These are phyloP conservation scores for Pachyrhizus erosus DNA, from an alignment of 306 rosid species.

Conservation along the genomic window DNA sequence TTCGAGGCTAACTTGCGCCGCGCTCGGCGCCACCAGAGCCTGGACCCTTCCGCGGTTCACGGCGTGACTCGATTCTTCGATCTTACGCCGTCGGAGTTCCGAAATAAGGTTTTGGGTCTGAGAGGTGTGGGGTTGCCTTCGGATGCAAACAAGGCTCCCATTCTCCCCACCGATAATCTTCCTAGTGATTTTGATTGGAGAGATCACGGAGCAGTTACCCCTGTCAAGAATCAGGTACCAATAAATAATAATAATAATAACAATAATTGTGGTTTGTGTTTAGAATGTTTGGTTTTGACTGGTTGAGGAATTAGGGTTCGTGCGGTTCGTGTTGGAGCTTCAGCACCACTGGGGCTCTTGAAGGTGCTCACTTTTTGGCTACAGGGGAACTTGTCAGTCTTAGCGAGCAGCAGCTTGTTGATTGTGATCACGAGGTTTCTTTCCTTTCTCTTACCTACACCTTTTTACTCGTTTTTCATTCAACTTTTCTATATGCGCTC, in stretches of 20 bases:
- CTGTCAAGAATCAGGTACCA: conserved; percentile 85
- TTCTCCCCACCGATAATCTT: conserved; percentile 80
- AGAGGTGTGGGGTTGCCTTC: conserved; percentile 61
- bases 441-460: not conserved
- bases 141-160: conserved; percentile 74
- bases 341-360: conserved; percentile 92
- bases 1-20: conserved; percentile 80
- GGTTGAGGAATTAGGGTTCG: conserved; percentile 67
- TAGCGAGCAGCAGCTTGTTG: conserved; percentile 97
- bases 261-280: not conserved
- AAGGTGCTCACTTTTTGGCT: conserved; percentile 91
- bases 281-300: not conserved
- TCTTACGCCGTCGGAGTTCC: conserved; percentile 75
- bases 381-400: conserved; percentile 89
- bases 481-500: no score
- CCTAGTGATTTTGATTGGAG: conserved; percentile 95
- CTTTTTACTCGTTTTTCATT: not conserved
- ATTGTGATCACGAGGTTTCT: conserved; percentile 94
- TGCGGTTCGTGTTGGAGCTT: conserved; percentile 99
- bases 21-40: conserved; percentile 69
- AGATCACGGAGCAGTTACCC: conserved; percentile 78
- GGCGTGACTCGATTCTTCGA: conserved; percentile 93
- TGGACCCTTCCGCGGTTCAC: conserved; percentile 86
- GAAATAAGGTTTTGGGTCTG: conserved; percentile 66
- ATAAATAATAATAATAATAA: not conserved